These are phyloP conservation scores for Phialophora verrucosa DNA, from an alignment of 2,329 filamentous ascomycete genomes.

Conservation along the genomic window DNA sequence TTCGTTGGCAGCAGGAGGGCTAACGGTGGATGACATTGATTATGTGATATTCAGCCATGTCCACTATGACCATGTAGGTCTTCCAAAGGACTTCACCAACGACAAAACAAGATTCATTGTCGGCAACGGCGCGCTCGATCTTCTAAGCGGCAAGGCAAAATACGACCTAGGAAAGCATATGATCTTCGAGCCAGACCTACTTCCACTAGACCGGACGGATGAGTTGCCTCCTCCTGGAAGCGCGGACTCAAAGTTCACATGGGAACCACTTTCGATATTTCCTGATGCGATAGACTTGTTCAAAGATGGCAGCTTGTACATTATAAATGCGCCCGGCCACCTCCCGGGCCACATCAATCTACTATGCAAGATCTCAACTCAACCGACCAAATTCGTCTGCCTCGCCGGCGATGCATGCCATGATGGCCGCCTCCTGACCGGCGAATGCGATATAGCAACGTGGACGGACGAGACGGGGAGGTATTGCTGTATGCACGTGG, in stretches of 20 bases:
- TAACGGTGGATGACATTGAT: slow-evolving; percentile 49
- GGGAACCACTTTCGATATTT: slow-evolving; percentile 36
- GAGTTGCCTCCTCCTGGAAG: slow-evolving; percentile 35
- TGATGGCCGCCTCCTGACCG: slow-evolving; percentile 42
- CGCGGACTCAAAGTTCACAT: slow-evolving; percentile 21
- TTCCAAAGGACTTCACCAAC: slow-evolving; percentile 41
- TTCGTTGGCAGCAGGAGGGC: slow-evolving; percentile 46
- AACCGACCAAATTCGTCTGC: slow-evolving; percentile 39
- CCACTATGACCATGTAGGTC: slow-evolving; percentile 45
- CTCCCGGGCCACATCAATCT: slow-evolving; percentile 45
- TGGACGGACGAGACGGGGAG: slow-evolving; percentile 41
- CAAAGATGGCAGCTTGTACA: slow-evolving; percentile 41
- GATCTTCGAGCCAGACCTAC: slow-evolving; percentile 41
- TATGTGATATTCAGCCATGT: slow-evolving; percentile 52
- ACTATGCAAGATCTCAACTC: slow-evolving; percentile 37
- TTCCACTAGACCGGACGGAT: slow-evolving; percentile 38
- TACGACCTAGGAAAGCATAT: slow-evolving; percentile 38
- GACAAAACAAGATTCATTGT: slow-evolving; percentile 47
- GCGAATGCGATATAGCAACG: slow-evolving; percentile 42
- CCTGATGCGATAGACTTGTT: slow-evolving; percentile 43
- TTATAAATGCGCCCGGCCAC: slow-evolving; percentile 44
- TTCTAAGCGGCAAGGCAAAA: slow-evolving; percentile 34
- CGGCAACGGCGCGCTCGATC: slow-evolving; percentile 41
- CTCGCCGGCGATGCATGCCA: slow-evolving; percentile 46
- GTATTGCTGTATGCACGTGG: slow-evolving; percentile 43